Evolutionary conservation across 2,329 filamentous ascomycete species (phyloP), one percentile per base, ranked within the genome.

Genomic region (Nemania abortiva): DNA sequence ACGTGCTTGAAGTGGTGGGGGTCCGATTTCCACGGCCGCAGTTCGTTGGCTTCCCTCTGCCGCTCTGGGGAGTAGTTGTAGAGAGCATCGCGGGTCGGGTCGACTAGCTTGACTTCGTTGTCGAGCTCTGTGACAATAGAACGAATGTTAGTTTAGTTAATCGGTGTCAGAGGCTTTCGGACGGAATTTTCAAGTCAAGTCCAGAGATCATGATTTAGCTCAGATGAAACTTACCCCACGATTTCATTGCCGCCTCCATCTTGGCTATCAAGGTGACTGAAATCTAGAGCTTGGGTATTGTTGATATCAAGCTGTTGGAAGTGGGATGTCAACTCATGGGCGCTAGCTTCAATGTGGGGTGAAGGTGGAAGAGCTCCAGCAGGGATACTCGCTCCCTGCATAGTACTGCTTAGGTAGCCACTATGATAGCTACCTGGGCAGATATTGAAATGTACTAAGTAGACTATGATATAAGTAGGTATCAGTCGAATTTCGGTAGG

Each of bases 1-100:
- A 98, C 94, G 63, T 92, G 88, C 80, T 95, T 97, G 88, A 98
- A 99, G 85, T 98, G 91, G 81, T 94, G 87, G 0, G 92, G 91
- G 78, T 98, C 90, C 55, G 84, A 85, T 58, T 84, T 84, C 96
- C 96, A 98, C 70, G 95, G 94, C 63, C 88, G 88, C 24, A 86
- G 84, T 11, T 86, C 82, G 70, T 86, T 87, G 73, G 92, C 87
- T 45, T 86, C 83, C 77, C 91, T 92, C 76, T 96, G 91, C 52
- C 89, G 88, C 1, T 85, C 85, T 70, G 85, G 80, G 73, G 94
- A 89, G 84, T 96, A 97, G 77, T 88, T 87, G 85, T 98, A 99
- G 75, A 99, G 93, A 54, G 94, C 94, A 82, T 99, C 96, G 77
- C 94, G 92, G 74, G 89, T 89, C 62, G 92, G 88, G 79, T 99